phyloP scores from a whole-genome alignment of 805 yeast species.

The Hanseniaspora valbyensis region DNA sequence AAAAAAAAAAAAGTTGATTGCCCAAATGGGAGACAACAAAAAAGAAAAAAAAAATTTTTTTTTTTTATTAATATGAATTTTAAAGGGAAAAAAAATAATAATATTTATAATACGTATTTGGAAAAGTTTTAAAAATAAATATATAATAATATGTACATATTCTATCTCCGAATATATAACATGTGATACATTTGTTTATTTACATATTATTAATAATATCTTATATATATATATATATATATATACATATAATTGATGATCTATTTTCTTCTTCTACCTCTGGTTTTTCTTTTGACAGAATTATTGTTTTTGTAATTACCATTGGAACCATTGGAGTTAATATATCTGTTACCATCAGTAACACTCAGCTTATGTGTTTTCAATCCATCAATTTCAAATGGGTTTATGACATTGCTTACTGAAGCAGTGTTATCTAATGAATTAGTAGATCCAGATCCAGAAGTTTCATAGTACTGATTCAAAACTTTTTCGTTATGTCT shows the following conservation, averaged over 20 bases:
- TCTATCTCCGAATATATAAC: too few relatives aligned
- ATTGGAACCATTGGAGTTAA: conserved; percentile 14
- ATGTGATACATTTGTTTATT: too few relatives aligned
- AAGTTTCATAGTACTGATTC: conserved; percentile 85
- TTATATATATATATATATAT: neutral
- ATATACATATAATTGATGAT: too few relatives aligned
- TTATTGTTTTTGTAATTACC: conserved; percentile 14
- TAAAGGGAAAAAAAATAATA: neutral
- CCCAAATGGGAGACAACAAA: neutral
- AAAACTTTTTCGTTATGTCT: conserved; percentile 75
- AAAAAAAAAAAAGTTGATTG: too few relatives aligned
- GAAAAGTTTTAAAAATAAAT: too few relatives aligned
- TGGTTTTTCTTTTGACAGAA: conserved; percentile 63
- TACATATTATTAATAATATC: neutral
- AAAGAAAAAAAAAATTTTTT: too few relatives aligned
- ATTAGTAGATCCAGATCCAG: conserved; percentile 37
- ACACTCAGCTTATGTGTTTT: conserved; percentile 33
- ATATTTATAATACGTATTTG: neutral
- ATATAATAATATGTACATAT: too few relatives aligned
- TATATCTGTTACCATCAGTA: conserved; percentile 14
- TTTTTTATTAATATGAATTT: too few relatives aligned
- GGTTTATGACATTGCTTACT: conserved; percentile 76
- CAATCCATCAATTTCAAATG: conserved; percentile 62
- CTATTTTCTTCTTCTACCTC: conserved; percentile 25
- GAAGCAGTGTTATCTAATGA: conserved; percentile 25